phyloP scores from a whole-genome alignment of 2,329 filamentous ascomycete species.

The Westerdykella ornata region DNA sequence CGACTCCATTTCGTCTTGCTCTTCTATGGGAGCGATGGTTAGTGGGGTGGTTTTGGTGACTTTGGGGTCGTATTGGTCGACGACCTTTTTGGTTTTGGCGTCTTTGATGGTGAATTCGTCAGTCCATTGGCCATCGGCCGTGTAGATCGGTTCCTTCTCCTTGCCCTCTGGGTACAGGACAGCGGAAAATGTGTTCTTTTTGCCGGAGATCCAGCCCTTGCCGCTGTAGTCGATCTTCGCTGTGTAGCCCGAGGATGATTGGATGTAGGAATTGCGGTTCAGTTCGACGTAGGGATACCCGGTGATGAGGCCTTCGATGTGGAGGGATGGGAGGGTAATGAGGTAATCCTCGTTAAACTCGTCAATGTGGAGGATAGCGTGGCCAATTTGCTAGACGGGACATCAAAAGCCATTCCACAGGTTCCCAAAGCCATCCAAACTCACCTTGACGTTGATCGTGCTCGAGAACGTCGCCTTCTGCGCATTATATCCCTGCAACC shows the following conservation, averaged over 20 bases:
- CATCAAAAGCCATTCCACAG: neutral
- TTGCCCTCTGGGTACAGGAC: conserved; percentile 61
- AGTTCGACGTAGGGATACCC: conserved; percentile 86
- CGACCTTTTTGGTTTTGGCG: conserved; percentile 44
- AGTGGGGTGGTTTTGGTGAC: conserved; percentile 56
- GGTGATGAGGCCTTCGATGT: conserved; percentile 88
- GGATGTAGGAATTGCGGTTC: conserved; percentile 76
- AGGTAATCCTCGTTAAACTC: conserved; percentile 66
- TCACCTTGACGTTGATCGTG: conserved; percentile 78
- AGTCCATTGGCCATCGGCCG: conserved; percentile 85
- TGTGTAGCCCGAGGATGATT: conserved; percentile 77
- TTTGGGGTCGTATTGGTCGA: conserved; percentile 45
- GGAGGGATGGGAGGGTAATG: conserved; percentile 82
- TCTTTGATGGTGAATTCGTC: conserved; percentile 73
- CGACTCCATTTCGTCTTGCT: conserved; percentile 82
- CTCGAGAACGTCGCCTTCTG: conserved; percentile 93
- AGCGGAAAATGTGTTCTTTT: conserved; percentile 86
- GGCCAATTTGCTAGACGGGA: conserved; percentile 62
- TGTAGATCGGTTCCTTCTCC: conserved; percentile 71
- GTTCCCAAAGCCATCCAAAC: neutral
- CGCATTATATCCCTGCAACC: conserved; percentile 78
- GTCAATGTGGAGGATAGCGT: conserved; percentile 74
- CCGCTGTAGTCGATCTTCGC: conserved; percentile 89
- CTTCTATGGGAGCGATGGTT: conserved; percentile 61
- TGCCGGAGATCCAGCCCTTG: conserved; percentile 89